Evolutionary conservation across 1,139 yeast genomes (phyloP).

Genomic region (Hemisphaericaspora subhashii): DNA sequence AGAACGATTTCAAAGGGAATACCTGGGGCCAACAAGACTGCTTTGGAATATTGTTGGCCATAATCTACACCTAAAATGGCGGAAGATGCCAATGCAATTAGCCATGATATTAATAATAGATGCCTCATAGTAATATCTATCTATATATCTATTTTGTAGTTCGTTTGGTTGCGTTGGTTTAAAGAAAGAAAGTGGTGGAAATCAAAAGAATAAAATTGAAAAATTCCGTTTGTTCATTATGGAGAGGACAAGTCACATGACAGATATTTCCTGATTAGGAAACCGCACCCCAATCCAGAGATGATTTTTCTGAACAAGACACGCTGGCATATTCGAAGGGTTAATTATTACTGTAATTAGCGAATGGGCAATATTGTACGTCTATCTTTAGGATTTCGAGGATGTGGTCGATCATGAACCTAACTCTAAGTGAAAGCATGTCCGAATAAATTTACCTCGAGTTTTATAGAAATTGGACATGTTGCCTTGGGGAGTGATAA

Average conservation of each 20-base stretch:
- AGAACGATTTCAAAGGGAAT: slow-evolving; percentile 83
- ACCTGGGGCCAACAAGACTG: slow-evolving; percentile 88
- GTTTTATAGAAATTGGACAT: no score
- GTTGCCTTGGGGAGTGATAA: no score
- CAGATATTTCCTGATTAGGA: not conserved
- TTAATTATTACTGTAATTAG: no score
- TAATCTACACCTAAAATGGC: slow-evolving; percentile 87
- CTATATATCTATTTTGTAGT: not conserved
- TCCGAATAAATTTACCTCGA: no score
- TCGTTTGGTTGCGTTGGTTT: not conserved
- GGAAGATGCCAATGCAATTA: slow-evolving; percentile 27
- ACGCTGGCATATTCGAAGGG: slow-evolving; percentile 2
- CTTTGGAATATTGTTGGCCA: slow-evolving; percentile 87
- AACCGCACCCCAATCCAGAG: no score
- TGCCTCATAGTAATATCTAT: not conserved
- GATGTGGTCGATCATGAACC: no score
- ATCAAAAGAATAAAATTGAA: not conserved
- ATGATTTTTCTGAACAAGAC: not conserved
- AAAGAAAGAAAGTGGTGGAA: not conserved
- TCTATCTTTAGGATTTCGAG: no score
- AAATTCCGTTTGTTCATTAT: not conserved
- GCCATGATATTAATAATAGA: slow-evolving; percentile 6
- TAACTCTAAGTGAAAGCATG: no score
- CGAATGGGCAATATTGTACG: no score
- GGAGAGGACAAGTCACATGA: slow-evolving; percentile 1